Base-by-base conservation (phyloP, 1,284 basidiomycete species). In the Naganishia cerealis region DNA sequence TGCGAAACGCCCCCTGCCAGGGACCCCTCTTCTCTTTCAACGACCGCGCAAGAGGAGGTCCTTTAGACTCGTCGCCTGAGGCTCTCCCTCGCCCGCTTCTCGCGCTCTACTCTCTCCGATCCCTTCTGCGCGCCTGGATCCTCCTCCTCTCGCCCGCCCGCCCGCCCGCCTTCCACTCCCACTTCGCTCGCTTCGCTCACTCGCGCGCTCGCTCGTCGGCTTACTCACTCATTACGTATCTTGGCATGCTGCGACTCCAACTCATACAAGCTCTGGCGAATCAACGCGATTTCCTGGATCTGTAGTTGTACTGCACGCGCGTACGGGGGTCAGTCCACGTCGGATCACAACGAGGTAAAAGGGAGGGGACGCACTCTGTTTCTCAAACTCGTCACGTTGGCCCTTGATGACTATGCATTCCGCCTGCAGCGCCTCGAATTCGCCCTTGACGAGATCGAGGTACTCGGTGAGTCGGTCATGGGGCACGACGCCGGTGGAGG, bases 321-420 rank as follows among this genome's bases (percentile, higher is more conserved):
- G n/a, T n/a, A n/a, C n/a, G n/a, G n/a, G n/a, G n/a, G n/a, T n/a
- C n/a, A n/a, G n/a, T n/a, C n/a, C 46, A 3, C 39, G 15, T 40
- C 39, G 15, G 8, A 40, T 40, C 39, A 40, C 39, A 40, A 48
- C 3, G 10, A 48, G 46, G 46, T 21, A 21, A 21, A 48, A 48
- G 18, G 18, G 46, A 48, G 6, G 13, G 15, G 46, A n/a, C n/a
- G n/a, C n/a, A 93, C 93, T 85, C 84, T 94, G 92, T 18, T 84
- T 84, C 79, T 97, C 94, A 78, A 89, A 91, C 71, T 97, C 94
- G 75, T 96, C 94, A 67, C 91, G 83, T 81, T 95, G 91, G 42
- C 82, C 84, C 71, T 91, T 87, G 75, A 91, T 84, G 36, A 86
- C 76, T 24, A 81, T 83, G 61, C 90, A 83, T 78, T 96, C 93